Evolutionary conservation across 345 rosid species (phyloP).

Genomic region (Firmiana major): DNA sequence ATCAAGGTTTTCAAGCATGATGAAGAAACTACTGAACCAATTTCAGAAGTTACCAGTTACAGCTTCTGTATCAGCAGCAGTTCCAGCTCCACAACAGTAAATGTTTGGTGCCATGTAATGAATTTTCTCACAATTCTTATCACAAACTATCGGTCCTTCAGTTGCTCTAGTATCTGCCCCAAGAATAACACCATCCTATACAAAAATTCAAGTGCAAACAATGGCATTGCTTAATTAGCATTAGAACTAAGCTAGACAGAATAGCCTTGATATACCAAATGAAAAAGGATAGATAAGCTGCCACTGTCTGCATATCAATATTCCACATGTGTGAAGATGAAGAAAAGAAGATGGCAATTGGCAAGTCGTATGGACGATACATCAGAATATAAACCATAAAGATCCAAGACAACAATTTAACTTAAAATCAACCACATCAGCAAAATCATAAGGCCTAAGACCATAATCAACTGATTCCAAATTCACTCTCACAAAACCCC

Average conservation of each 20-base stretch:
- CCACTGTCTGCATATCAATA: neutral
- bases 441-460: neutral
- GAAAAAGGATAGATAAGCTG: neutral
- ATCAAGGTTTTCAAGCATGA: neutral
- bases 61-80: slow-evolving; percentile 98
- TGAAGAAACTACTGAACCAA: slow-evolving; percentile 1
- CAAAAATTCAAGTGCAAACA: slow-evolving; percentile 9
- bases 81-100: slow-evolving; percentile 98
- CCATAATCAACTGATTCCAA: neutral
- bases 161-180: slow-evolving; percentile 94
- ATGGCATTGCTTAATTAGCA: neutral
- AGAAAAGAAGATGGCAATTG: neutral
- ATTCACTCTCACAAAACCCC: neutral
- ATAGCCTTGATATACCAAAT: neutral
- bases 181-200: slow-evolving; percentile 84
- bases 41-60: slow-evolving; percentile 62
- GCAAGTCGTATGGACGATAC: neutral
- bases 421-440: neutral
- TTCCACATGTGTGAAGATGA: neutral
- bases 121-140: slow-evolving; percentile 97
- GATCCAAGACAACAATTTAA: neutral
- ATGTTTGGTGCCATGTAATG: slow-evolving; percentile 99
- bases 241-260: neutral
- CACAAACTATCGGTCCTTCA: slow-evolving; percentile 93
- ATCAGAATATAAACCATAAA: neutral